A percentile compares a stretch with the other conserved stretches of the same genome.
Evolutionary conservation across 768 basidiomycete species (phyloP).

Genomic region (Panus rudis): DNA sequence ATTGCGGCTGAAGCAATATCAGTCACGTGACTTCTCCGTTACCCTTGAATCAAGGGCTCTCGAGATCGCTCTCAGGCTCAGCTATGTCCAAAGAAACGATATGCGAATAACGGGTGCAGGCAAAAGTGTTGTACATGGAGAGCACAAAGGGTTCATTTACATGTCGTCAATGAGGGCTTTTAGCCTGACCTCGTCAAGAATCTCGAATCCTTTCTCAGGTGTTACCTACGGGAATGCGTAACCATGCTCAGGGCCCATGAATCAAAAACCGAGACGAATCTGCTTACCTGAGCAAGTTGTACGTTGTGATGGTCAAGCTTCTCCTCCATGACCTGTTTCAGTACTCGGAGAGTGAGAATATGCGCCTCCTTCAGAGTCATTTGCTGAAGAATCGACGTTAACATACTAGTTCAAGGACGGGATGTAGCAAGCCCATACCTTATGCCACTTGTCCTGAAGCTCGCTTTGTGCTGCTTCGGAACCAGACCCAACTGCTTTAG

Average conservation of each 20-base stretch:
- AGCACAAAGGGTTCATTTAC: slow-evolving; percentile 32
- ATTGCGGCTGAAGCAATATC: too few species aligned
- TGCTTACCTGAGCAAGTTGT: slow-evolving; percentile 82
- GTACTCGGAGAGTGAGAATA: slow-evolving; percentile 73
- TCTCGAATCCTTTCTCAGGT: slow-evolving; percentile 75
- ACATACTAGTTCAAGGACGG: background rate
- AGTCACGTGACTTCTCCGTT: too few species aligned
- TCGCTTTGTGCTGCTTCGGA: slow-evolving; percentile 97
- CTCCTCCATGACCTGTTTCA: slow-evolving; percentile 99
- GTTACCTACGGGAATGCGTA: slow-evolving; percentile 55
- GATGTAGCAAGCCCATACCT: slow-evolving; percentile 41
- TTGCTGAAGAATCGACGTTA: slow-evolving; percentile 48
- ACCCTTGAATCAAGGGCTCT: too few species aligned
- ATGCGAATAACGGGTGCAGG: too few species aligned
- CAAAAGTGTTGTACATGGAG: too few species aligned
- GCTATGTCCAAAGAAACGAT: too few species aligned
- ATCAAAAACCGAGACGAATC: background rate
- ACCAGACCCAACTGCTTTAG: slow-evolving; percentile 97
- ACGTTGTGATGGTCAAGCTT: slow-evolving; percentile 99
- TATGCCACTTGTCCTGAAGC: slow-evolving; percentile 95
- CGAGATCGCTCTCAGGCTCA: too few species aligned
- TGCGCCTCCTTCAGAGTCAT: slow-evolving; percentile 90
- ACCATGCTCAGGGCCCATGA: slow-evolving; percentile 1
- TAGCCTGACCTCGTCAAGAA: slow-evolving; percentile 72
- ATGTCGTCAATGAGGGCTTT: slow-evolving; percentile 83